These are phyloP conservation scores for Panicum virgatum DNA, from an alignment of 202 grass and related monocot genomes.

Conservation along the genomic window DNA sequence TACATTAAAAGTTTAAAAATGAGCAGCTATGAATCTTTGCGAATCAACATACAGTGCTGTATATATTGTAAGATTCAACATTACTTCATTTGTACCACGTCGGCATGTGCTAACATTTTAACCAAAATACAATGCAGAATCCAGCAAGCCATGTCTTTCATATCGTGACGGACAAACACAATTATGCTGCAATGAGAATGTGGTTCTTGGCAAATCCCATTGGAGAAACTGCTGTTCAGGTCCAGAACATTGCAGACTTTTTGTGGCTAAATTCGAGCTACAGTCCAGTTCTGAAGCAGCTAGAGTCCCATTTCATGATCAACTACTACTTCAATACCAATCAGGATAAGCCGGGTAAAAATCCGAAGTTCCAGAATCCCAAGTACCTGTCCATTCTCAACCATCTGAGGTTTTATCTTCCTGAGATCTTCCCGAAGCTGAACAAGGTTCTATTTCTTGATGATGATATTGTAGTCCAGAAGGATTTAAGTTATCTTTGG, in stretches of 20 bases:
- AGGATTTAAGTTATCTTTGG: conserved; percentile 72
- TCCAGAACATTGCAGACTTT: conserved; percentile 66
- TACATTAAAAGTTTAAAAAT: background rate
- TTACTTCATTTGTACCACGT: conserved; percentile 13
- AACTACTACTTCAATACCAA: conserved; percentile 65
- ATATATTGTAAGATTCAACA: background rate
- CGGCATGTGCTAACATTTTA: conserved; percentile 21
- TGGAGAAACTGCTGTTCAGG: conserved; percentile 46
- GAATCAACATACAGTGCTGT: background rate
- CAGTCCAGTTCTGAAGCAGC: conserved; percentile 70
- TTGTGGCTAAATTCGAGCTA: conserved; percentile 79
- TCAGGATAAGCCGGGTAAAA: conserved; percentile 51
- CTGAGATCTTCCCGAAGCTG: conserved; percentile 80
- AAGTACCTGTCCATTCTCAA: conserved; percentile 86
- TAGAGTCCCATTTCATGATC: conserved; percentile 74
- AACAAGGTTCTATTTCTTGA: conserved; percentile 86
- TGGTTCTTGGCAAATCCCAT: conserved; percentile 69
- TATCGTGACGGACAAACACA: conserved; percentile 71
- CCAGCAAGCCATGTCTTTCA: conserved; percentile 73
- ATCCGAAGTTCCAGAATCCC: conserved; percentile 70
- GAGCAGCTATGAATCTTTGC: background rate
- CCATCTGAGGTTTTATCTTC: conserved; percentile 80
- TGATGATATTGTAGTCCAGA: conserved; percentile 79
- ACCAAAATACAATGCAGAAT: conserved; percentile 42
- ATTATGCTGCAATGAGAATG: conserved; percentile 87